phyloP scores from a whole-genome alignment of 495 filamentous ascomycete species.

The Tuber borchii region DNA sequence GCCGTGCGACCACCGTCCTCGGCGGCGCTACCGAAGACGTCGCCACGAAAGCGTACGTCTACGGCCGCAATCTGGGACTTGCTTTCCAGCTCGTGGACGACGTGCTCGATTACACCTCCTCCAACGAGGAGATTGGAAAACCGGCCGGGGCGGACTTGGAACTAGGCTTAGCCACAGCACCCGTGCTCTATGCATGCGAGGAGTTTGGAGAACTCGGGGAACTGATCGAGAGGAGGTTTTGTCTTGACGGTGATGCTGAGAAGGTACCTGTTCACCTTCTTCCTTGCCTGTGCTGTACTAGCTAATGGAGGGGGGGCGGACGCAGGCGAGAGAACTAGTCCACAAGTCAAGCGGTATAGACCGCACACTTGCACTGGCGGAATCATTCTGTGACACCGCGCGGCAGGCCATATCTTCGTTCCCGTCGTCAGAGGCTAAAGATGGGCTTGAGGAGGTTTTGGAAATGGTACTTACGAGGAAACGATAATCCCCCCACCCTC shows the following conservation, averaged over 20 bases:
- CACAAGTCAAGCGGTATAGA: constrained; percentile 77
- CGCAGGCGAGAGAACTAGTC: constrained; percentile 77
- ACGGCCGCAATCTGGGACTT: constrained; percentile 84
- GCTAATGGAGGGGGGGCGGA: constrained; percentile 9
- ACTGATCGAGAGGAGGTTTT: constrained; percentile 87
- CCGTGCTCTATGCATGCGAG: constrained; percentile 93
- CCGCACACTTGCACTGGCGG: constrained; percentile 69
- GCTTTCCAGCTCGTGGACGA: constrained; percentile 99
- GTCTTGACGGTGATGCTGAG: constrained; percentile 70
- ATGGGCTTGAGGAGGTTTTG: constrained; percentile 86
- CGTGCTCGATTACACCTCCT: constrained; percentile 92
- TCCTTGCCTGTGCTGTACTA: constrained; percentile 12
- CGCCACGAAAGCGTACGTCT: constrained; percentile 82
- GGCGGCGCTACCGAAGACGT: constrained; percentile 69
- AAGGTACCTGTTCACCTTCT: constrained; percentile 50
- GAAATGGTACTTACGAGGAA: constrained; percentile 81
- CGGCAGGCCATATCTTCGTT: constrained; percentile 71
- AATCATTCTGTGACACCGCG: constrained; percentile 85
- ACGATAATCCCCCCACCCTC: constrained; percentile 54
- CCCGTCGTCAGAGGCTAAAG: constrained; percentile 86
- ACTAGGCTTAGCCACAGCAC: constrained; percentile 90
- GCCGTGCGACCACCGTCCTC: constrained; percentile 79
- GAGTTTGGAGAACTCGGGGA: constrained; percentile 73
- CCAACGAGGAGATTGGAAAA: constrained; percentile 77
- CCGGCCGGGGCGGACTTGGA: constrained; percentile 91